Evolutionary conservation across 2,329 filamentous ascomycete genomes (phyloP), one percentile per base, ranked within the genome.

Genomic region (Arthroderma sp.): DNA sequence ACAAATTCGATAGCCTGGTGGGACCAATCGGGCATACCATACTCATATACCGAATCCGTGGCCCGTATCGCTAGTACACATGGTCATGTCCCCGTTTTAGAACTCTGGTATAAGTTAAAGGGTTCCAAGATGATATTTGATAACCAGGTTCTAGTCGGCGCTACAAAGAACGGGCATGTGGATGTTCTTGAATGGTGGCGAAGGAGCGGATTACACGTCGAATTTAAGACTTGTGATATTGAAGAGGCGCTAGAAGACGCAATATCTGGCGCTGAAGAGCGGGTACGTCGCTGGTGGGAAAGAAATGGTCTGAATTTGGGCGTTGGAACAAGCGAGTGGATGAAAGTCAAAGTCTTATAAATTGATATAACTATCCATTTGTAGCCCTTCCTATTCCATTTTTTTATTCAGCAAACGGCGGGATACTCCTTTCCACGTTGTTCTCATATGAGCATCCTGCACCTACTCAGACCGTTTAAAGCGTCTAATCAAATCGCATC

Each of bases 211-310:
- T 78, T 91, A 63, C 80, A 81, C 55, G 90, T 96, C 25, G 89
- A 95, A 70, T 96, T 95, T 72, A 91, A 91, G 70, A 95, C 89
- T 0, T 95, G 90, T 70, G 90, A 95, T 70, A 93, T 97, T 60
- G 91, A 96, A 69, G 91, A 96, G 72, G 91, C 91, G 0, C 78
- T 96, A 39, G 91, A 96, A 69, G 91, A 95, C 68, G 88, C 88
- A 21, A 81, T 91, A 2, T 81, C 82, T 38, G 81, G 76, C 3
- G 84, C 86, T 56, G 86, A 89, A 61, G 82, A 84, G 62, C 79
- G 80, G 38, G 88, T 95, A 17, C 77, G 88, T 58, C 78, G 80
- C 61, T 97, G 91, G 91, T 97, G 91, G 91, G 86, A 87, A 23
- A 76, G 79, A 62, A 91, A 93, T 64, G 89, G 88, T 0, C 73